Conservation (phyloP, 208 protist genomes). For the Angomonas ambiguus region DNA sequence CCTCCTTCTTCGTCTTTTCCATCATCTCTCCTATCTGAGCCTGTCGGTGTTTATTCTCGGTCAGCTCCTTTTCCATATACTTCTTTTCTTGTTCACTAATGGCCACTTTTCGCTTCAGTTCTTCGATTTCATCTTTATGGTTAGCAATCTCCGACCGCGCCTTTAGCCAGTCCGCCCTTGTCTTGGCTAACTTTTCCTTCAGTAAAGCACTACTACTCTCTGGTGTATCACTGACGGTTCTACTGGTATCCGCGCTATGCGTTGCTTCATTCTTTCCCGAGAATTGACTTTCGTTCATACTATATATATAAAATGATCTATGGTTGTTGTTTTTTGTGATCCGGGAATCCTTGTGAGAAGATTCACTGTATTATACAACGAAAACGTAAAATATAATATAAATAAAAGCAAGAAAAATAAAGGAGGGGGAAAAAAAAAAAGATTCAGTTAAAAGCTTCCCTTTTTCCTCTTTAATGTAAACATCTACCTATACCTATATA, state of each 20-base stretch:
- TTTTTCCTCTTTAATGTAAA: too few relatives aligned
- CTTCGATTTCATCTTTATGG: conserved; percentile 27
- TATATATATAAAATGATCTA: background rate
- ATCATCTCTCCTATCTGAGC: conserved; percentile 14
- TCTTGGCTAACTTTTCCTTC: background rate
- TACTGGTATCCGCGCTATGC: background rate
- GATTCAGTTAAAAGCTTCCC: too few relatives aligned
- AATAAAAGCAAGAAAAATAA: background rate
- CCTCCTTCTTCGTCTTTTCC: conserved; percentile 39
- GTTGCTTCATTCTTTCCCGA: too few relatives aligned
- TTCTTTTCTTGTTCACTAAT: conserved; percentile 26
- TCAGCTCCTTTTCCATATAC: conserved; percentile 23
- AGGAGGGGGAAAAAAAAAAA: background rate
- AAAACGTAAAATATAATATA: too few relatives aligned
- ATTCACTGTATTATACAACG: too few relatives aligned
- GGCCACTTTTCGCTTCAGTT: conserved; percentile 22
- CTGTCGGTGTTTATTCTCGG: conserved; percentile 35
- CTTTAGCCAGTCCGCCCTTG: background rate
- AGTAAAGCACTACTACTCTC: background rate
- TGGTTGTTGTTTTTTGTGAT: background rate
- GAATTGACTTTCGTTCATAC: too few relatives aligned
- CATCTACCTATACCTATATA: too few relatives aligned
- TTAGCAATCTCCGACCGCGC: conserved; percentile 13
- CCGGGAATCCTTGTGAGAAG: too few relatives aligned
- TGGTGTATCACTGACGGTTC: background rate